A percentile compares a stretch with the other conserved stretches of the same genome.
Conservation (phyloP, 2,329 filamentous ascomycete species). For the Magnaporthales sp. region DNA sequence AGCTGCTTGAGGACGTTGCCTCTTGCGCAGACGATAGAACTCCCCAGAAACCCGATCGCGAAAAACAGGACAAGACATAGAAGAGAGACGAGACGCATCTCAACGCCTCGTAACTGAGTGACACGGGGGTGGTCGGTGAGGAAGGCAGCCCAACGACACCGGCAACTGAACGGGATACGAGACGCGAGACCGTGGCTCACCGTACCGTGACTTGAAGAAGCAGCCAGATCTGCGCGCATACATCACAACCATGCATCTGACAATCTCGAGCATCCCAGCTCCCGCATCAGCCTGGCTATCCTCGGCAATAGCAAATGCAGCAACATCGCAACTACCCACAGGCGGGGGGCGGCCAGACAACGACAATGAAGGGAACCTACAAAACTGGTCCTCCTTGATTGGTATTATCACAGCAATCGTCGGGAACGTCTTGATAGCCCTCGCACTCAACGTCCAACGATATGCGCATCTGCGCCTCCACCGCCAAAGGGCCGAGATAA, state of each 20-base stretch:
- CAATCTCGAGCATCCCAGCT: not conserved
- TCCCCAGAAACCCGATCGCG: not conserved
- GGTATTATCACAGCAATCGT: slow-evolving; percentile 88
- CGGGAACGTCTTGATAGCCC: slow-evolving; percentile 88
- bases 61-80: not conserved
- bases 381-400: slow-evolving; percentile 85
- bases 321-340: slow-evolving; percentile 9
- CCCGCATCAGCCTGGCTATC: not conserved
- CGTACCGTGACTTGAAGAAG: not conserved
- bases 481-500: slow-evolving; percentile 53
- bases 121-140: not conserved
- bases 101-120: not conserved
- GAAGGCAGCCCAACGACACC: not conserved
- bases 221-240: not conserved
- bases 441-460: slow-evolving; percentile 91
- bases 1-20: slow-evolving; percentile 10
- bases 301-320: slow-evolving; percentile 8
- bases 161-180: not conserved
- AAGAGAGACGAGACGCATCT: not conserved
- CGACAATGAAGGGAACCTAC: slow-evolving; percentile 38
- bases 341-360: slow-evolving; percentile 12
- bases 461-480: slow-evolving; percentile 87
- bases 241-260: slow-evolving; percentile 8
- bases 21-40: not conserved
- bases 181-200: not conserved